A percentile compares a stretch with the other conserved stretches of the same genome.
Conservation (phyloP, 1,284 basidiomycete species). For the Irpex sp. region DNA sequence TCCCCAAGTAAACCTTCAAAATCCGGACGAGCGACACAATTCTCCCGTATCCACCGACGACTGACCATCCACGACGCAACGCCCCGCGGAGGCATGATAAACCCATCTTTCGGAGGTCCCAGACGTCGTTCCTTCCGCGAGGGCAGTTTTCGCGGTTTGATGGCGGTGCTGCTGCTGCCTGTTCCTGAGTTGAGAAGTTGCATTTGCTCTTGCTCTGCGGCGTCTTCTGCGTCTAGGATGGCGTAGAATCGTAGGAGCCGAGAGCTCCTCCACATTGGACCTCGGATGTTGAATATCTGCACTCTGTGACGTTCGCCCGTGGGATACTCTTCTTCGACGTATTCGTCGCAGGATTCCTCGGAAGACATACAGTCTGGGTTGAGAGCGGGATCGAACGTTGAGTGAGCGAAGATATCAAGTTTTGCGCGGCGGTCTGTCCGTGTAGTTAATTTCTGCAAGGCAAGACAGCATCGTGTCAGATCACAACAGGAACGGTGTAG, state of each 20-base stretch:
- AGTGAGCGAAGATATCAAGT: conserved; percentile 48
- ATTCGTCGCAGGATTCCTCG: conserved; percentile 64
- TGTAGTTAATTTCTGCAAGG: conserved; percentile 59
- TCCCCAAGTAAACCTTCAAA: conserved; percentile 38
- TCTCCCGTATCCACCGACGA: conserved; percentile 48
- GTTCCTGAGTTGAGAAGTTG: not conserved
- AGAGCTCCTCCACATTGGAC: conserved; percentile 58
- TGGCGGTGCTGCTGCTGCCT: conserved; percentile 8
- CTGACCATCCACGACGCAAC: conserved; percentile 75
- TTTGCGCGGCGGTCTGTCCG: conserved; percentile 55
- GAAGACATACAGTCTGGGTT: conserved; percentile 76
- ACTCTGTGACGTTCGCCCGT: conserved; percentile 21
- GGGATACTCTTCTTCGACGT: conserved; percentile 25
- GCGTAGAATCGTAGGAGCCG: conserved; percentile 56
- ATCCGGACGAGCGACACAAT: conserved; percentile 41
- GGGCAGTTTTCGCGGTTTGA: conserved; percentile 51
- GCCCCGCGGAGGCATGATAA: conserved; percentile 57
- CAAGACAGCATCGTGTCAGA: not conserved
- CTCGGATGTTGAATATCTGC: conserved; percentile 45
- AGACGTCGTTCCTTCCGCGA: conserved; percentile 49
- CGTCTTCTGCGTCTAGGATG: conserved; percentile 55
- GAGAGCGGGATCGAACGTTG: conserved; percentile 63
- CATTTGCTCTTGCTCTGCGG: conserved; percentile 29
- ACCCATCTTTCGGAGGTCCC: conserved; percentile 57
- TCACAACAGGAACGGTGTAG: not conserved